These are phyloP conservation scores for Leersia perrieri DNA, from an alignment of 176 grass and related monocot species.

Conservation along the genomic window DNA sequence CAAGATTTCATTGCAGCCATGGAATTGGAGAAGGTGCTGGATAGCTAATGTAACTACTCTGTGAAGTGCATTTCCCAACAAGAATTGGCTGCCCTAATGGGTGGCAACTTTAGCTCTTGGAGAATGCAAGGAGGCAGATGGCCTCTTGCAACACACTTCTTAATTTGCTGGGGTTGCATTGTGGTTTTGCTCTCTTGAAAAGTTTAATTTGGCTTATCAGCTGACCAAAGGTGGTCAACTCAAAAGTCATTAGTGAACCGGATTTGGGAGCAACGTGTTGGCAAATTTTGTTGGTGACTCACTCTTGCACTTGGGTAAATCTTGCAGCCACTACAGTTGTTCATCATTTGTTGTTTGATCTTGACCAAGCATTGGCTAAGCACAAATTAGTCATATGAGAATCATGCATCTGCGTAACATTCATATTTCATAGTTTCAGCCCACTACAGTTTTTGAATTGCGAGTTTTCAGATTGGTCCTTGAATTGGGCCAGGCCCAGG, in stretches of 20 bases:
- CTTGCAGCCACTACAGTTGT: not conserved
- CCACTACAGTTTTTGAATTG: not conserved
- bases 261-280: not conserved
- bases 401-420: too few relatives aligned
- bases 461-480: not conserved
- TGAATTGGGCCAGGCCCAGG: too few relatives aligned
- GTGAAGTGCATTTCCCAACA: not conserved
- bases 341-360: not conserved
- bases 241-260: not conserved
- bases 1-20: not conserved
- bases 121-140: conserved; percentile 14
- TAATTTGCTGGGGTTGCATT: not conserved
- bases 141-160: not conserved
- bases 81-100: not conserved
- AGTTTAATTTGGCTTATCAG: conserved; percentile 38
- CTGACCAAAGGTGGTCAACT: conserved; percentile 23
- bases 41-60: conserved; percentile 20
- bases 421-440: too few relatives aligned
- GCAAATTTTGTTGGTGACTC: not conserved
- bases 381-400: too few relatives aligned
- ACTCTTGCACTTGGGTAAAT: not conserved
- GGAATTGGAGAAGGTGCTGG: not conserved
- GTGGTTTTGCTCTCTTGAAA: not conserved
- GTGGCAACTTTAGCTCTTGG: conserved; percentile 41
- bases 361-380: not conserved